phyloP scores from a whole-genome alignment of 805 yeast species.

The Saturnispora saitoi region DNA sequence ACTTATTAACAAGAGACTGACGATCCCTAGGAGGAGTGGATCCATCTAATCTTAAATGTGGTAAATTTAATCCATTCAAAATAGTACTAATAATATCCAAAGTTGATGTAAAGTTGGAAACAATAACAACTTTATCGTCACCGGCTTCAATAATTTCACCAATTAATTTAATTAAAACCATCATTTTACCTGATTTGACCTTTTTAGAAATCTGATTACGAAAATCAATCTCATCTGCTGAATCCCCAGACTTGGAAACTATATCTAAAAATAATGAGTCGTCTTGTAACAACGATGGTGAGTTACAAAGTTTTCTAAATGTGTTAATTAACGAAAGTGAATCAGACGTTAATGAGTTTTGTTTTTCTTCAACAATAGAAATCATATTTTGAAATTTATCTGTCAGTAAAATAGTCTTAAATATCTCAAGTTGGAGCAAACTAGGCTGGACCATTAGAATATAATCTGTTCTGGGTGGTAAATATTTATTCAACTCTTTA shows the following conservation, averaged over 20 bases:
- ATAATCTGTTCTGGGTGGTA: constrained; percentile 69
- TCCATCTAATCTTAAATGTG: constrained; percentile 72
- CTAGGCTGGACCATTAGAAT: constrained; percentile 77
- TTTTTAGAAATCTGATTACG: constrained; percentile 26
- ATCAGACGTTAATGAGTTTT: constrained; percentile 12
- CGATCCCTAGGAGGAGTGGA: constrained; percentile 63
- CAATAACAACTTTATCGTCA: constrained; percentile 72
- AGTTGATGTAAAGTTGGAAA: constrained; percentile 84
- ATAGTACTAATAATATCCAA: constrained; percentile 64
- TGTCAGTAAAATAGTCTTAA: constrained; percentile 40
- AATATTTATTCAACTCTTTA: constrained; percentile 41
- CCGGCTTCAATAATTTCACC: constrained; percentile 32
- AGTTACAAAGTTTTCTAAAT: constrained; percentile 75
- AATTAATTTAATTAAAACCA: constrained; percentile 48
- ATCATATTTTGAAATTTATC: constrained; percentile 28
- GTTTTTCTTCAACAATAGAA: constrained; percentile 11
- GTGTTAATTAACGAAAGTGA: constrained; percentile 57
- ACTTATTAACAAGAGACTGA: constrained; percentile 55
- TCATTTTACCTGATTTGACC: constrained; percentile 54
- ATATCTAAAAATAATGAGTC: constrained; percentile 39
- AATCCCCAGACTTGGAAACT: constrained; percentile 14
- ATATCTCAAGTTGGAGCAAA: constrained; percentile 44
- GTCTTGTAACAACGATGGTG: constrained; percentile 53
- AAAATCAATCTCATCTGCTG: constrained; percentile 18
- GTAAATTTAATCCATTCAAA: constrained; percentile 39